Conservation (phyloP, 2,329 filamentous ascomycete species). For the Eurotiales sp. region DNA sequence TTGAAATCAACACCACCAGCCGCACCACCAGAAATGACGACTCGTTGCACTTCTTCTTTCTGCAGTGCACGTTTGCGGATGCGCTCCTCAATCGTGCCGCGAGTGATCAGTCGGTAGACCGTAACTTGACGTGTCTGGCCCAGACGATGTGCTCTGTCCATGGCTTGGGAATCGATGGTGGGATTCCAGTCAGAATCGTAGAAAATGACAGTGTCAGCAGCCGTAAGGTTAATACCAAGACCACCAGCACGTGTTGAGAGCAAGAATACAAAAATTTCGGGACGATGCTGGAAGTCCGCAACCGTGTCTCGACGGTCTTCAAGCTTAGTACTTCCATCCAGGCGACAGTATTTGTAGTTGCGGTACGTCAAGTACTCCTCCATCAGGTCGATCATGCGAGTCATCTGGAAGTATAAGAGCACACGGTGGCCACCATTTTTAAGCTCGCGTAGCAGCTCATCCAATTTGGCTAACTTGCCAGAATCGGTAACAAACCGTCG, state of each 20-base stretch:
- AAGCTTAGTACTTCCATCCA: constrained; percentile 95
- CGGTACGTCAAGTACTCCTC: constrained; percentile 98
- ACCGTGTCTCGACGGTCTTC: constrained; percentile 97
- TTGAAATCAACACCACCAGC: constrained; percentile 92
- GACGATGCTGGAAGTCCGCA: constrained; percentile 88
- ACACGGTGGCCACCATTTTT: constrained; percentile 93
- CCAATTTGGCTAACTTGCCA: constrained; percentile 89
- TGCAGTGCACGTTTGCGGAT: constrained; percentile 95
- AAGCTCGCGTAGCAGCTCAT: constrained; percentile 79
- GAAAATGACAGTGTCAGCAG: constrained; percentile 97
- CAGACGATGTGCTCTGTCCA: constrained; percentile 97
- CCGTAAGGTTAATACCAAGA: constrained; percentile 94
- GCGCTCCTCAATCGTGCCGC: constrained; percentile 94
- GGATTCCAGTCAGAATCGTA: constrained; percentile 99
- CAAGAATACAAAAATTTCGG: constrained; percentile 95
- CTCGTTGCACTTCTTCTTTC: constrained; percentile 97
- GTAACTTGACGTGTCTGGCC: constrained; percentile 95
- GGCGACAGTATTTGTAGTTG: constrained; percentile 96
- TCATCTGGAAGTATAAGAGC: constrained; percentile 99
- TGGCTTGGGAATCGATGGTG: constrained; percentile 96
- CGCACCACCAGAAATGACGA: constrained; percentile 86
- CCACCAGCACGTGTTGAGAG: constrained; percentile 94
- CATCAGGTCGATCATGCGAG: constrained; percentile 98
- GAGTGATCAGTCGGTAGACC: constrained; percentile 94
- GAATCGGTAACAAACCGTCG: constrained; percentile 95